Percentiles rank a stretch among this genome's conserved stretches.
These are phyloP conservation scores for Cystoderma amianthinum DNA, from an alignment of 768 basidiomycete genomes.

Conservation along the genomic window DNA sequence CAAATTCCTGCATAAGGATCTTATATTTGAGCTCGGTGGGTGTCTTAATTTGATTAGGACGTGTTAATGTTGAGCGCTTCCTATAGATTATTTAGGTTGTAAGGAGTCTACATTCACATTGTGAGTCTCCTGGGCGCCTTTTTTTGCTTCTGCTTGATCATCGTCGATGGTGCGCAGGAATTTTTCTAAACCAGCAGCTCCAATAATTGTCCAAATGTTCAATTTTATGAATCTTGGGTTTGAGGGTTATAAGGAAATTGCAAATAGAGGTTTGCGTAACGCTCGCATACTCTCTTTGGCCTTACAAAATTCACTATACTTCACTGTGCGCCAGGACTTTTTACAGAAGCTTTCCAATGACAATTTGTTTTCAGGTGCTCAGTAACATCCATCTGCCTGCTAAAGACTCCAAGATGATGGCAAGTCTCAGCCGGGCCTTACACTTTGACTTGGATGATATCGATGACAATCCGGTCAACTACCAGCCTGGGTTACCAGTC, in stretches of 20 bases:
- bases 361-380: conserved; percentile 21
- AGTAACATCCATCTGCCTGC: conserved; percentile 44
- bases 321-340: conserved; percentile 24
- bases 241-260: conserved; percentile 39
- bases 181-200: conserved; percentile 53
- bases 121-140: conserved; percentile 12
- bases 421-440: no score
- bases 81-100: conserved; percentile 41
- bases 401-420: no score
- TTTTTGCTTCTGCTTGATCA: background rate
- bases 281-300: conserved; percentile 51
- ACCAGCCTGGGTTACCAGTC: no score
- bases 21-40: conserved; percentile 59
- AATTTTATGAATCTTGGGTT: conserved; percentile 56
- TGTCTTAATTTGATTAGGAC: conserved; percentile 10
- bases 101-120: conserved; percentile 58
- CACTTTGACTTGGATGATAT: no score
- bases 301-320: conserved; percentile 47
- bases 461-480: no score
- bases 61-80: no score
- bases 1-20: conserved; percentile 48
- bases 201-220: conserved; percentile 53
- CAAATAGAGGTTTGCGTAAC: conserved; percentile 43
- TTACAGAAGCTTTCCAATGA: background rate
- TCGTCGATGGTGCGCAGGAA: conserved; percentile 21